Evolutionary conservation across 2,329 filamentous ascomycete species (phyloP).

Genomic region (Fusarium ambrosium): DNA sequence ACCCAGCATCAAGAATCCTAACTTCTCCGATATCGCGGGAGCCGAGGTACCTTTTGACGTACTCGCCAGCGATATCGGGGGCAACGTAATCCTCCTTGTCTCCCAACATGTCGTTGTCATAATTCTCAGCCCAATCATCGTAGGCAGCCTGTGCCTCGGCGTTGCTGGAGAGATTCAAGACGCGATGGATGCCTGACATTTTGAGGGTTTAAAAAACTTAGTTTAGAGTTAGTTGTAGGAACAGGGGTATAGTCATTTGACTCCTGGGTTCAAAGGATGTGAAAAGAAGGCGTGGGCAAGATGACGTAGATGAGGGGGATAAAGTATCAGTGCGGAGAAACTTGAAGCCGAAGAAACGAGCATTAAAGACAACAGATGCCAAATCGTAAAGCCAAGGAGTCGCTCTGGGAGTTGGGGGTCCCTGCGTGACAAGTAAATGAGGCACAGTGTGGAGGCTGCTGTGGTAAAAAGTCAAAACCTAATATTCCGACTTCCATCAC

Average conservation of each 20-base stretch:
- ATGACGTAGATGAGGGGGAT: no score
- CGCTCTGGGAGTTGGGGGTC: no score
- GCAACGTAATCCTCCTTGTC: slow-evolving; percentile 54
- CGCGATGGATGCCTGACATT: slow-evolving; percentile 27
- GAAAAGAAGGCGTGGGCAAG: no score
- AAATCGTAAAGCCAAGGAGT: no score
- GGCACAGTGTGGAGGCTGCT: no score
- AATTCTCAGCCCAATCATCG: slow-evolving; percentile 47
- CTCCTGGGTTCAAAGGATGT: not conserved
- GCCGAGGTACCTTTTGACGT: slow-evolving; percentile 36
- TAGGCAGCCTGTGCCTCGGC: slow-evolving; percentile 35
- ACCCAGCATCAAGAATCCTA: slow-evolving; percentile 63
- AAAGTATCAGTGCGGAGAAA: no score
- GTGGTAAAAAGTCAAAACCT: no score
- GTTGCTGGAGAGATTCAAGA: slow-evolving; percentile 16
- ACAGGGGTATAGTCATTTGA: not conserved
- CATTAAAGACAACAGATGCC: no score
- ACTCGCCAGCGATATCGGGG: slow-evolving; percentile 51
- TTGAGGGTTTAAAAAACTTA: not conserved
- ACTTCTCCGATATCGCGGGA: not conserved
- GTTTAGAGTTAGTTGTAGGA: not conserved
- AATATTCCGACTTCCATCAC: no score
- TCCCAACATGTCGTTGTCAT: slow-evolving; percentile 47
- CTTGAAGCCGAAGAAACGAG: no score
- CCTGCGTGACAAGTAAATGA: no score